A percentile compares a stretch with the other conserved stretches of the same genome.
phyloP scores from a whole-genome alignment of 495 filamentous ascomycete genomes.

The Eremomyces bilateralis region DNA sequence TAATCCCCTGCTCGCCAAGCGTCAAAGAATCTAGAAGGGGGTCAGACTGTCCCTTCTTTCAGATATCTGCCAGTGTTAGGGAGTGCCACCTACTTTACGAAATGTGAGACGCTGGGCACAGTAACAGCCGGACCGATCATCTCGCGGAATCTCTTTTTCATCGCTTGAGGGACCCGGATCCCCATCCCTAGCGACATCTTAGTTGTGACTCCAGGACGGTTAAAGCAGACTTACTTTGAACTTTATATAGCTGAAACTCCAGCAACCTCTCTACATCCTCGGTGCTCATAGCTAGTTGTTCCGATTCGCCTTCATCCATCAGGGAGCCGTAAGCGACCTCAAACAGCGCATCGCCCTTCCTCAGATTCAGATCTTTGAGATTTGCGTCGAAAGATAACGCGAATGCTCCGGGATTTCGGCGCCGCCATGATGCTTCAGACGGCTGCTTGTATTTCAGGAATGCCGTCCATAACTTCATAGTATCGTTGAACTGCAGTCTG shows the following conservation, averaged over 20 bases:
- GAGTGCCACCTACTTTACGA: conserved; percentile 50
- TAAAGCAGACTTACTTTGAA: conserved; percentile 43
- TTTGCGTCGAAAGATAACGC: too few relatives aligned
- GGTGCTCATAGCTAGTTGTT: conserved; percentile 48
- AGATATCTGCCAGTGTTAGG: too few relatives aligned
- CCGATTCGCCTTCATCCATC: too few relatives aligned
- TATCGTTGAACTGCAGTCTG: conserved; percentile 55
- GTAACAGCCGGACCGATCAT: conserved; percentile 44
- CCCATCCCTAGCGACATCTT: conserved; percentile 30
- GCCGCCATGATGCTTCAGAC: conserved; percentile 46
- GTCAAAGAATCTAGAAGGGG: conserved; percentile 46
- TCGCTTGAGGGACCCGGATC: conserved; percentile 44
- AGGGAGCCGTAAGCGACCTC: too few relatives aligned
- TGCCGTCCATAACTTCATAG: conserved; percentile 50
- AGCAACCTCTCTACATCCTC: conserved; percentile 70
- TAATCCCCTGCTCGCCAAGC: conserved; percentile 85
- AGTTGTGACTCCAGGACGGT: not conserved
- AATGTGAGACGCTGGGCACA: conserved; percentile 53
- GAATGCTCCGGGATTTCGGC: conserved; percentile 21
- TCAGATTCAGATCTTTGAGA: too few relatives aligned
- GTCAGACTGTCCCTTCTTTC: not conserved
- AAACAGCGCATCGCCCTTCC: too few relatives aligned
- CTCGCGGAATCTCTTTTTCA: conserved; percentile 38
- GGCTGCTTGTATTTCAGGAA: conserved; percentile 62
- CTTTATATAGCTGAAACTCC: conserved; percentile 68